A percentile compares a stretch with the other conserved stretches of the same genome.
phyloP scores from a whole-genome alignment of 129 eudicot species.

The Centaurea solstitialis region DNA sequence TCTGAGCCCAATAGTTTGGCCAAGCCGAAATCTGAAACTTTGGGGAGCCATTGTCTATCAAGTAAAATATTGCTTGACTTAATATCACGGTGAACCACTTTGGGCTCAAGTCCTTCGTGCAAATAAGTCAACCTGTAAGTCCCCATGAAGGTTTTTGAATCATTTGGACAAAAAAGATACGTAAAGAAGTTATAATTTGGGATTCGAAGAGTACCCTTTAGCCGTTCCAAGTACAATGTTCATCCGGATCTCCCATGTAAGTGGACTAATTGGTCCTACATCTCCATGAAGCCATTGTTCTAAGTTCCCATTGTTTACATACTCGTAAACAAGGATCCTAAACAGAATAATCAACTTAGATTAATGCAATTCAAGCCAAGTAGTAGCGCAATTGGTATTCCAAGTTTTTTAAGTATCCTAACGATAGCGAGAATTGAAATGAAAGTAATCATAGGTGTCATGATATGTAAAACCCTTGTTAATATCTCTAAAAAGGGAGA shows the following conservation, averaged over 20 bases:
- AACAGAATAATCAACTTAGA: slow-evolving; percentile 6
- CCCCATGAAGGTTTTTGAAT: slow-evolving; percentile 20
- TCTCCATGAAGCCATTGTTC: slow-evolving; percentile 48
- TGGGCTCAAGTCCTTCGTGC: slow-evolving; percentile 94
- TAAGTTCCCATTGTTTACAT: slow-evolving; percentile 42
- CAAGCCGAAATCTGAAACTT: slow-evolving; percentile 84
- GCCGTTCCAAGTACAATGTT: slow-evolving; percentile 75
- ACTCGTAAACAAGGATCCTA: slow-evolving; percentile 43
- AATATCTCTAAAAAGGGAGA: no score
- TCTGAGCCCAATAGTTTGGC: slow-evolving; percentile 74
- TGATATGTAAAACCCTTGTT: not conserved
- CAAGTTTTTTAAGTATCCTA: not conserved
- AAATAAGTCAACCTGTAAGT: slow-evolving; percentile 75
- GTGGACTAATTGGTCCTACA: slow-evolving; percentile 74
- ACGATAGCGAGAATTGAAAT: not conserved
- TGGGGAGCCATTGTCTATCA: slow-evolving; percentile 75
- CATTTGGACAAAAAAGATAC: not conserved
- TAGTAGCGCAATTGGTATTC: not conserved
- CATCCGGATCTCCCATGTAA: slow-evolving; percentile 85
- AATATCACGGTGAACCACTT: slow-evolving; percentile 88
- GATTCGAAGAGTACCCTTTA: slow-evolving; percentile 54
- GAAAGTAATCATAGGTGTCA: not conserved
- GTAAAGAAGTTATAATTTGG: not conserved
- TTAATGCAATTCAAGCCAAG: not conserved
- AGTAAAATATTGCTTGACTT: slow-evolving; percentile 88